These are phyloP conservation scores for Herpetomonas tarakana DNA, from an alignment of 208 protist species.

Conservation along the genomic window DNA sequence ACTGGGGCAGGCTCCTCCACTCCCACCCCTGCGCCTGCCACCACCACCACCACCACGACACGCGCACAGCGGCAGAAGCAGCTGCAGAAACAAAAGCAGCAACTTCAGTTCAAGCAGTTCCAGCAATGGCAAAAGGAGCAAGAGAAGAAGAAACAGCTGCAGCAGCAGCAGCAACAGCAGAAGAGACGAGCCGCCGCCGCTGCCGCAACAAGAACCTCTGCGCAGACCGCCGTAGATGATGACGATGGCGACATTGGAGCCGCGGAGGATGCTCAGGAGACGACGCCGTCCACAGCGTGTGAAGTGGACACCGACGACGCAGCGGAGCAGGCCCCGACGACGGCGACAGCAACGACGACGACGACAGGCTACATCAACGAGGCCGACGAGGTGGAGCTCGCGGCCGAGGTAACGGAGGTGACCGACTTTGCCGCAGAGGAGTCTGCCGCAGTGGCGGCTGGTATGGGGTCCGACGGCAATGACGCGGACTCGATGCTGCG, in stretches of 20 bases:
- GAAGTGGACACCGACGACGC: too few relatives aligned
- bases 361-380: conserved; percentile 16
- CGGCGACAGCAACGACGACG: too few relatives aligned
- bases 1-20: background rate
- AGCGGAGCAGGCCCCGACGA: too few relatives aligned
- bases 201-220: background rate
- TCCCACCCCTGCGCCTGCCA: background rate
- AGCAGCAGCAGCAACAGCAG: background rate
- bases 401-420: conserved; percentile 30
- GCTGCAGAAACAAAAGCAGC: conserved; percentile 1
- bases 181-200: background rate
- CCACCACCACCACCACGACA: background rate
- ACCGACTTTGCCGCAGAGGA: conserved; percentile 5
- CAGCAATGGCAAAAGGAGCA: conserved; percentile 1
- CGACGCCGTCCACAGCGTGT: background rate
- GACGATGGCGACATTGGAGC: too few relatives aligned
- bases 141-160: background rate
- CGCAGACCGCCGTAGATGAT: too few relatives aligned
- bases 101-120: background rate
- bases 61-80: background rate
- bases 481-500: conserved; percentile 6
- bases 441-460: background rate
- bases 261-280: background rate
- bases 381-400: conserved; percentile 42
- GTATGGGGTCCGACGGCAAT: conserved; percentile 3